Evolutionary conservation across 768 basidiomycete species (phyloP).

Genomic region (Suillus subaureus): DNA sequence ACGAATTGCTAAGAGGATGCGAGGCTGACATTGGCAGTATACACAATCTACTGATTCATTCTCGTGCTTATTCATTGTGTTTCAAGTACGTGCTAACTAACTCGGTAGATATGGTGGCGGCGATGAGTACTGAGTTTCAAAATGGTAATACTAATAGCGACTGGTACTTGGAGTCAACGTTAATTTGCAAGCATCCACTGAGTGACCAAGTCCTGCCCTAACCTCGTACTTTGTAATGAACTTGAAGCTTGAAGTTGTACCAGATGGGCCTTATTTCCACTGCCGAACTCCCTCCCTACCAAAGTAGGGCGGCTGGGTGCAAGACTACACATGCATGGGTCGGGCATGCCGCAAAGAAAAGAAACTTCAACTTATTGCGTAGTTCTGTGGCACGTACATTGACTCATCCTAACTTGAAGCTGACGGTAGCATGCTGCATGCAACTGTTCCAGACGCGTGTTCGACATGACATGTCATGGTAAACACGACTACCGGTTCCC

Average conservation of each 20-base stretch:
- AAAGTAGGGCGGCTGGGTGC: background rate
- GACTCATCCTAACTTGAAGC: background rate
- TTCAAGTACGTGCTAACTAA: too few relatives aligned
- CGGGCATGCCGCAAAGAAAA: background rate
- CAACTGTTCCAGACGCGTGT: background rate
- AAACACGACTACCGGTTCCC: background rate
- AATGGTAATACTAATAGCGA: too few relatives aligned
- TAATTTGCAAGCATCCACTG: too few relatives aligned
- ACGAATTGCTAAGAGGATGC: too few relatives aligned
- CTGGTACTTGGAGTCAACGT: too few relatives aligned
- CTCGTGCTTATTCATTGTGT: too few relatives aligned
- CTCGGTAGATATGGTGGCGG: too few relatives aligned
- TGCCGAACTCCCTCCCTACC: background rate
- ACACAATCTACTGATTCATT: too few relatives aligned
- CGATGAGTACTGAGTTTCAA: too few relatives aligned
- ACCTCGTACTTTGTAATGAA: too few relatives aligned
- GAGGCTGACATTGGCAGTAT: too few relatives aligned
- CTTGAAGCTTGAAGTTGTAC: background rate
- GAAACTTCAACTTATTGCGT: background rate
- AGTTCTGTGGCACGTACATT: background rate
- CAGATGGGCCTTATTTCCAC: background rate
- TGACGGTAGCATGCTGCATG: background rate
- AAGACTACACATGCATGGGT: background rate
- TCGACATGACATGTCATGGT: background rate
- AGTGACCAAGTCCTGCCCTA: too few relatives aligned